Conservation (phyloP, 169 alveolate species). For the Plasmodium vinckei region DNA sequence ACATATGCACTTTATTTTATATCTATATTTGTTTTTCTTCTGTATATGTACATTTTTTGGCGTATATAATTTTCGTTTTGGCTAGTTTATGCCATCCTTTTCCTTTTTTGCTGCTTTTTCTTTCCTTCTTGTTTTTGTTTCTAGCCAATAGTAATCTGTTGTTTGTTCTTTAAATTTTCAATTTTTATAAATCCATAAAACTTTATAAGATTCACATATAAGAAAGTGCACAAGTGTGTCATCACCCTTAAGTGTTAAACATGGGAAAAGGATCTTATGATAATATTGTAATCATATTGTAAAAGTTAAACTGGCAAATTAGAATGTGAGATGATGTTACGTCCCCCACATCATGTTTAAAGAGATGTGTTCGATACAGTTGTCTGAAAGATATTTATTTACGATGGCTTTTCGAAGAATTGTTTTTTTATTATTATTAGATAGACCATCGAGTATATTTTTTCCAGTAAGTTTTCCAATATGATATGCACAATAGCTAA, state of each 20-base stretch:
- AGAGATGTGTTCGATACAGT: slow-evolving; percentile 27
- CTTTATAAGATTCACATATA: no score
- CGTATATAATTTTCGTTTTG: neutral
- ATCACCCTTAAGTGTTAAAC: no score
- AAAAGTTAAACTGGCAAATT: no score
- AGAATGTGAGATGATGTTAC: neutral
- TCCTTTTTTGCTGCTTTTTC: neutral
- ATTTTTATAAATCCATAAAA: no score
- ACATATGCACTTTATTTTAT: neutral
- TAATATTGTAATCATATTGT: no score
- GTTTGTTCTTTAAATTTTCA: no score
- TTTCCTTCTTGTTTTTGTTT: neutral
- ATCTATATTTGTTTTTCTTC: neutral
- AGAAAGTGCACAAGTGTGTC: no score
- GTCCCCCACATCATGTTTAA: slow-evolving; percentile 68
- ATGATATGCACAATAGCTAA: slow-evolving; percentile 59
- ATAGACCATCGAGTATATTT: slow-evolving; percentile 26
- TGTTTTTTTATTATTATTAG: slow-evolving; percentile 37
- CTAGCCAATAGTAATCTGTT: neutral
- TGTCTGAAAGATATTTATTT: slow-evolving; percentile 21
- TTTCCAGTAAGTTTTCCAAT: slow-evolving; percentile 21
- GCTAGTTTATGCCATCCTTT: neutral
- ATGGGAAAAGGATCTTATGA: no score
- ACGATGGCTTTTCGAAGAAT: slow-evolving; percentile 34
- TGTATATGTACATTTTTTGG: neutral